phyloP scores from a whole-genome alignment of 2,329 filamentous ascomycete genomes.

The Cladophialophora immunda region DNA sequence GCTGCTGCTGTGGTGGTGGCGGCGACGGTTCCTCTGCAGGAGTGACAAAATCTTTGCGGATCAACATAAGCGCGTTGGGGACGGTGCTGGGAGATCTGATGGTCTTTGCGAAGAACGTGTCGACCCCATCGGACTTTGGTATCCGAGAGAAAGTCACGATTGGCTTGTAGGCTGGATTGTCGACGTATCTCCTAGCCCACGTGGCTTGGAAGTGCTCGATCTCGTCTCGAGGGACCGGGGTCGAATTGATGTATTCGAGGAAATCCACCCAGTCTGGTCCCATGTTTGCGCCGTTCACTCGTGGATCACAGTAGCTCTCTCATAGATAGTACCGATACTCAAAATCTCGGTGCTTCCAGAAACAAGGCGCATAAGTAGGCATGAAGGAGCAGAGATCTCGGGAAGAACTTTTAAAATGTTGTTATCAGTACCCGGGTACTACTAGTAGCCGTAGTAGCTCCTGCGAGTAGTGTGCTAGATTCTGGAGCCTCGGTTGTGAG shows the following conservation, averaged over 20 bases:
- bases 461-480: too few relatives aligned
- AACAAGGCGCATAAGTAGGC: too few relatives aligned
- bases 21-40: background rate
- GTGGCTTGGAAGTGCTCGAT: background rate
- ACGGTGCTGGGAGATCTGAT: background rate
- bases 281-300: background rate
- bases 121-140: slow-evolving; percentile 1
- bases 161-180: slow-evolving; percentile 1
- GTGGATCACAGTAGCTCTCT: background rate
- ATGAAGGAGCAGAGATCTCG: too few relatives aligned
- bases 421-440: too few relatives aligned
- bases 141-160: slow-evolving; percentile 10
- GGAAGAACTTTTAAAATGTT: too few relatives aligned
- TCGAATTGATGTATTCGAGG: background rate
- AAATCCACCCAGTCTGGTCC: background rate
- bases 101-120: slow-evolving; percentile 8
- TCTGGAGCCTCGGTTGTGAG: background rate
- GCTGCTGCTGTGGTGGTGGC: background rate
- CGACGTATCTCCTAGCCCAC: background rate
- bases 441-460: too few relatives aligned
- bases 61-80: background rate
- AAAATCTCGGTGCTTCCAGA: too few relatives aligned
- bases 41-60: slow-evolving; percentile 8
- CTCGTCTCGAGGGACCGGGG: background rate
- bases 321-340: background rate